Conservation (phyloP, 2,329 filamentous ascomycete genomes). For the Epichloe baconii region DNA sequence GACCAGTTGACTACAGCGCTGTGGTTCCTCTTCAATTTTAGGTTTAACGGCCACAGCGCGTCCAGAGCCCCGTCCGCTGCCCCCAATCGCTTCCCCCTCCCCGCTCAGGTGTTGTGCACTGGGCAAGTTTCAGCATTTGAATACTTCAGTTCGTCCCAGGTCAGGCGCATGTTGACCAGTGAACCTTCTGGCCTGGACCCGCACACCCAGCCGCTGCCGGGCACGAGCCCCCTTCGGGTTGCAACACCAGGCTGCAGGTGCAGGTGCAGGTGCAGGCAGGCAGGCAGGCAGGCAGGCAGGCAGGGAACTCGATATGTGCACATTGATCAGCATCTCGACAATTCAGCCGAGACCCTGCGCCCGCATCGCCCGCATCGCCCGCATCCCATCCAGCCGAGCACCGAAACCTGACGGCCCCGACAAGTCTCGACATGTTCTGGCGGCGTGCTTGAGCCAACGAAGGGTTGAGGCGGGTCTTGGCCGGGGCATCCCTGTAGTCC, state of each 20-base stretch:
- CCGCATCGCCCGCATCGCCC: no score
- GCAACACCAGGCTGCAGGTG: not conserved
- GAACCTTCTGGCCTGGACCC: not conserved
- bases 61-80: no score
- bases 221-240: not conserved
- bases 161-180: not conserved
- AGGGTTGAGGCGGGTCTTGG: no score
- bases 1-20: no score
- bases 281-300: not conserved
- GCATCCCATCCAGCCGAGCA: not conserved
- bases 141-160: not conserved
- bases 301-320: not conserved
- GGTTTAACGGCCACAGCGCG: no score
- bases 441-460: no score
- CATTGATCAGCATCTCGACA: not conserved
- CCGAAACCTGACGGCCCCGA: no score
- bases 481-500: not conserved
- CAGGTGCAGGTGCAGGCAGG: not conserved
- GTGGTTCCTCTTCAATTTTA: not conserved
- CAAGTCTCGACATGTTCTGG: no score
- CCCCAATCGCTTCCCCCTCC: no score
- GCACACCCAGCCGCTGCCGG: no score
- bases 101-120: no score
- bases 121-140: not conserved
- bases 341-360: no score